phyloP scores from a whole-genome alignment of 1,139 yeast species.

The Saccharomycopsis phalli region DNA sequence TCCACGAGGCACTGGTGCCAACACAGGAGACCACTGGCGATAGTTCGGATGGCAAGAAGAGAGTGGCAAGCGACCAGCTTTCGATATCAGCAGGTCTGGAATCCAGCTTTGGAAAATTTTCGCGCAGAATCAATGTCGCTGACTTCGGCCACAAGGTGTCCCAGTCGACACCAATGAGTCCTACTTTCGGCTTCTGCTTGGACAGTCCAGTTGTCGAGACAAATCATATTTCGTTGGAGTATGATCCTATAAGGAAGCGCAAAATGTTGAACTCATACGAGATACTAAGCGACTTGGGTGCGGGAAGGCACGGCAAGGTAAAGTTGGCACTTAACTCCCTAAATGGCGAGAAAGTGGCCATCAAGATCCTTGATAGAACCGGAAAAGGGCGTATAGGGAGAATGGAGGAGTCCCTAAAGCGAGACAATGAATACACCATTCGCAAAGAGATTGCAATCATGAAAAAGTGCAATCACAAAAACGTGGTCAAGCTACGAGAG shows the following conservation, averaged over 20 bases:
- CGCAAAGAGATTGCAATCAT: slow-evolving; percentile 91
- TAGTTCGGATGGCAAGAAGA: too few relatives aligned
- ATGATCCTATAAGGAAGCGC: slow-evolving; percentile 80
- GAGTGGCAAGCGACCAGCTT: too few relatives aligned
- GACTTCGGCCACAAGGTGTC: too few relatives aligned
- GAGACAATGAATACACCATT: slow-evolving; percentile 42
- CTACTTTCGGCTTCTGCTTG: too few relatives aligned
- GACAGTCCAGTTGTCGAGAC: slow-evolving; percentile 70
- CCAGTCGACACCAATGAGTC: too few relatives aligned
- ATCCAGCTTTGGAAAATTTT: too few relatives aligned
- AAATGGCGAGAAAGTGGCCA: slow-evolving; percentile 73
- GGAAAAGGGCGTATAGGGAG: slow-evolving; percentile 38
- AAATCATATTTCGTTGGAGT: slow-evolving; percentile 67
- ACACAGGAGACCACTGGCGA: too few relatives aligned
- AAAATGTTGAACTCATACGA: slow-evolving; percentile 87
- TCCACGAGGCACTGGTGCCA: too few relatives aligned
- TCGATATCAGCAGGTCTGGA: too few relatives aligned
- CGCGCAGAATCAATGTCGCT: too few relatives aligned
- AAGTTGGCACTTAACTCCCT: slow-evolving; percentile 75
- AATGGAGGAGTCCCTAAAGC: slow-evolving; percentile 26
- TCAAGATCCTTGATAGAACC: slow-evolving; percentile 80
- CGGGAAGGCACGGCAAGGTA: slow-evolving; percentile 97
- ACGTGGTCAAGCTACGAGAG: slow-evolving; percentile 78
- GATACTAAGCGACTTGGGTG: slow-evolving; percentile 77
- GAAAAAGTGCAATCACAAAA: slow-evolving; percentile 88